A percentile compares a stretch with the other conserved stretches of the same genome.
Evolutionary conservation across 2,329 filamentous ascomycete species (phyloP).

Genomic region (Xylariaceae sp.): DNA sequence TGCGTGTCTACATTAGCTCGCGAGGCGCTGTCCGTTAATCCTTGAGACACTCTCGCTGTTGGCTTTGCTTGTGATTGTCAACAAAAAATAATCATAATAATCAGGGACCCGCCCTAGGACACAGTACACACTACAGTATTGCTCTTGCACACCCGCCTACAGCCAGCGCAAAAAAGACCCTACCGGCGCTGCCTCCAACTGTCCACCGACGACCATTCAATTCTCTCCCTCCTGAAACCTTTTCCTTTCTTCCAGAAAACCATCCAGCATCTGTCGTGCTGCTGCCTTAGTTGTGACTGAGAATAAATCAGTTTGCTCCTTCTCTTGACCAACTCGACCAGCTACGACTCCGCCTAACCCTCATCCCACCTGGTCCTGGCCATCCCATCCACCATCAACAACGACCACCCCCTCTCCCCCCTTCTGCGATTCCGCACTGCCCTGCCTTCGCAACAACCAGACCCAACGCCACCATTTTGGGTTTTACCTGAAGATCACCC

Average conservation of each 20-base stretch:
- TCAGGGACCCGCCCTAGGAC: conserved; percentile 20
- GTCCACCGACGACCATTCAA: conserved; percentile 21
- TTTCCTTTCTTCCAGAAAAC: conserved; percentile 17
- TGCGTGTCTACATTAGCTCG: too few relatives aligned
- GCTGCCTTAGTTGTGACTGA: conserved; percentile 17
- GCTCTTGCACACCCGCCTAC: neutral
- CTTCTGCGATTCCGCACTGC: conserved; percentile 8
- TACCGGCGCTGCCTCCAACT: conserved; percentile 14
- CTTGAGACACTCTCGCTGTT: too few relatives aligned
- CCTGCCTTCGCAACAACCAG: conserved; percentile 4
- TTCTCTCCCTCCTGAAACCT: conserved; percentile 19
- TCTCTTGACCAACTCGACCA: conserved; percentile 6
- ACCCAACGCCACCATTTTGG: conserved; percentile 10
- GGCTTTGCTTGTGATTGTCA: conserved; percentile 25
- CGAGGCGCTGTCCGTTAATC: too few relatives aligned
- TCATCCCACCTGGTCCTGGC: neutral
- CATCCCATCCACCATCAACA: neutral
- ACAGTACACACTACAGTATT: neutral
- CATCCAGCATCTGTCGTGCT: conserved; percentile 10
- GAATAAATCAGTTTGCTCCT: conserved; percentile 4
- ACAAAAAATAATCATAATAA: conserved; percentile 24
- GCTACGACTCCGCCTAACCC: neutral
- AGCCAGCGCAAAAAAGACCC: conserved; percentile 1
- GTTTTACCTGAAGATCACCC: neutral
- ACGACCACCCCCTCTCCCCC: conserved; percentile 7